Conservation (phyloP, 2,329 filamentous ascomycete genomes). For the Lasiodiplodia hormozganensis region DNA sequence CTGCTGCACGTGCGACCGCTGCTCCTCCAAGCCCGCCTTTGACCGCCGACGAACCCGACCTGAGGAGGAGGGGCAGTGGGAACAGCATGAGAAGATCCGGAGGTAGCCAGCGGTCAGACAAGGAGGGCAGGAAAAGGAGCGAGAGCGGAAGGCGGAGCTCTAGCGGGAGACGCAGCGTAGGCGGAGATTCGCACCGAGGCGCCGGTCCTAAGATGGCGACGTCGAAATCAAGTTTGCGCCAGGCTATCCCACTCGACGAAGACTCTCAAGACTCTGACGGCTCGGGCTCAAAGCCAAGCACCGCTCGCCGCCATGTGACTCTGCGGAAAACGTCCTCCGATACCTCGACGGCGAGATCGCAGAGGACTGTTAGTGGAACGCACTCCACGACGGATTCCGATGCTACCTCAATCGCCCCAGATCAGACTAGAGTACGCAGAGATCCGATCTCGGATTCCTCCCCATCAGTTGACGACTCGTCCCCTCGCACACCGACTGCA, state of each 20-base stretch:
- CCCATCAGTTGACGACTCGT: slow-evolving; percentile 51
- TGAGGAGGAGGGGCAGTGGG: slow-evolving; percentile 52
- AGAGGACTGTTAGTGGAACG: slow-evolving; percentile 49
- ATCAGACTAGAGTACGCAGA: slow-evolving; percentile 40
- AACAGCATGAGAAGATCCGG: slow-evolving; percentile 52
- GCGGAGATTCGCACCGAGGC: slow-evolving; percentile 46
- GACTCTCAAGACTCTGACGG: slow-evolving; percentile 53
- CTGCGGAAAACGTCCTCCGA: slow-evolving; percentile 8
- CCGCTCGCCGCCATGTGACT: slow-evolving; percentile 40
- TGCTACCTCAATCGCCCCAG: slow-evolving; percentile 53
- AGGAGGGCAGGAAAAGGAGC: slow-evolving; percentile 43
- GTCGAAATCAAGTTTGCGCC: slow-evolving; percentile 53
- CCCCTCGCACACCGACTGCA: slow-evolving; percentile 53
- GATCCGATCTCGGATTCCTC: slow-evolving; percentile 46
- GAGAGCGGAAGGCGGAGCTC: slow-evolving; percentile 38
- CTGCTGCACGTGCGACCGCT: slow-evolving; percentile 39
- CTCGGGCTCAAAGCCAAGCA: slow-evolving; percentile 49
- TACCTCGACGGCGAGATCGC: slow-evolving; percentile 40
- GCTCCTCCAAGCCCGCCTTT: slow-evolving; percentile 58
- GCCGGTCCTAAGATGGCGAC: slow-evolving; percentile 47
- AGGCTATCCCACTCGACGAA: slow-evolving; percentile 45
- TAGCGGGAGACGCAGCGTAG: slow-evolving; percentile 36
- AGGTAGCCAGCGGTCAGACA: slow-evolving; percentile 43
- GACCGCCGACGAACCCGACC: slow-evolving; percentile 52
- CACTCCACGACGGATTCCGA: slow-evolving; percentile 53